These are phyloP conservation scores for Scedosporium boydii DNA, from an alignment of 2,329 filamentous ascomycete species.

Conservation along the genomic window DNA sequence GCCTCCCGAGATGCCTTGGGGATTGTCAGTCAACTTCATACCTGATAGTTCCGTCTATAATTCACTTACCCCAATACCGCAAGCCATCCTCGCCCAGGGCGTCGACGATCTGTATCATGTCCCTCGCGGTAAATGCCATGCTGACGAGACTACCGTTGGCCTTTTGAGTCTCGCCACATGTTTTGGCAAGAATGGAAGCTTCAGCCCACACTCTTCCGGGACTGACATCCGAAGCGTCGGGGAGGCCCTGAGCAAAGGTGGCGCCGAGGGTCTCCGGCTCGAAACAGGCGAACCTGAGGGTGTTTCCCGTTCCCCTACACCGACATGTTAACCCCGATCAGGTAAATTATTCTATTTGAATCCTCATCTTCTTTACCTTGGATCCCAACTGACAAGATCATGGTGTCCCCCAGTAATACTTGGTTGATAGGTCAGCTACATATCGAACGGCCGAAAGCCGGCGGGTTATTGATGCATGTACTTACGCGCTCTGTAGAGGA, in stretches of 20 bases:
- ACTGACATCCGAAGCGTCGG: slow-evolving; percentile 9
- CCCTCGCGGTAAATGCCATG: slow-evolving; percentile 24
- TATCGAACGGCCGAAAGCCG: not conserved
- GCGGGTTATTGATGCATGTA: not conserved
- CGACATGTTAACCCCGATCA: not conserved
- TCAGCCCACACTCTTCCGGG: slow-evolving; percentile 13
- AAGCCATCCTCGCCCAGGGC: slow-evolving; percentile 26
- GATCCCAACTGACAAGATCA: slow-evolving; percentile 15
- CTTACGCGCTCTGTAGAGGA: not conserved
- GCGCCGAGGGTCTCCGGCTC: not conserved
- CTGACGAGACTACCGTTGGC: slow-evolving; percentile 17
- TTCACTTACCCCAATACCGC: slow-evolving; percentile 23
- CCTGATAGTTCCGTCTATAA: too few relatives aligned
- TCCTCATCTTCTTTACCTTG: slow-evolving; percentile 9
- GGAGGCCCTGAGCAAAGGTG: not conserved
- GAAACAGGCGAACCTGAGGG: slow-evolving; percentile 14
- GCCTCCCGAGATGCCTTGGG: slow-evolving; percentile 28
- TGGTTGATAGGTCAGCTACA: not conserved
- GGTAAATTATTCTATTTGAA: not conserved
- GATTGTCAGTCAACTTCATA: not conserved
- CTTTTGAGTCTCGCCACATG: slow-evolving; percentile 15
- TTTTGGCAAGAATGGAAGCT: slow-evolving; percentile 10
- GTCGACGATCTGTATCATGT: slow-evolving; percentile 28
- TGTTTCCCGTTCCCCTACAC: slow-evolving; percentile 13
- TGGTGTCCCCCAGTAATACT: slow-evolving; percentile 13